These are phyloP conservation scores for Cryptococcus floricola DNA, from an alignment of 1,284 basidiomycete genomes.

Conservation along the genomic window DNA sequence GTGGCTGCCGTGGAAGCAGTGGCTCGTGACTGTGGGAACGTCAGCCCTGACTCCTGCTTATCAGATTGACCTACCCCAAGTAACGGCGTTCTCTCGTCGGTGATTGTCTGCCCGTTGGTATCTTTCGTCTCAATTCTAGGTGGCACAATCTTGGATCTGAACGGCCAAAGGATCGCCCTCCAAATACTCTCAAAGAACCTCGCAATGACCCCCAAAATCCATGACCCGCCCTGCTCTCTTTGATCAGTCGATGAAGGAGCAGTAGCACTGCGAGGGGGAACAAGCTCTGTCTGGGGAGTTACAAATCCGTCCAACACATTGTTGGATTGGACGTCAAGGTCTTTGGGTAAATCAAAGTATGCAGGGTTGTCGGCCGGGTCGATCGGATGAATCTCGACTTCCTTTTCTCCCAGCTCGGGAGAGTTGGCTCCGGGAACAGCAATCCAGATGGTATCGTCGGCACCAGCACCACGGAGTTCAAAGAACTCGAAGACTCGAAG, in stretches of 20 bases:
- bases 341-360: not conserved
- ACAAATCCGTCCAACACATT: not conserved
- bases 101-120: not conserved
- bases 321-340: not conserved
- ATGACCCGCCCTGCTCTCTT: constrained; percentile 1
- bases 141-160: constrained; percentile 1
- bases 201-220: constrained; percentile 10
- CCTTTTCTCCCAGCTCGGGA: constrained; percentile 11
- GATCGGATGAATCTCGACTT: constrained; percentile 1
- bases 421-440: constrained; percentile 5
- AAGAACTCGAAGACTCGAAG: constrained; percentile 7
- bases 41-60: not conserved
- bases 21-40: not conserved
- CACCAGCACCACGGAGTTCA: constrained; percentile 5
- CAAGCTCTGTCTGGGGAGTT: not conserved
- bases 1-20: constrained; percentile 13
- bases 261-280: not conserved
- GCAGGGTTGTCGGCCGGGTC: not conserved
- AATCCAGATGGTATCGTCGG: constrained; percentile 12
- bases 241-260: not conserved
- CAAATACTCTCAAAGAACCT: constrained; percentile 13
- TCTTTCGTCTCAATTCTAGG: not conserved
- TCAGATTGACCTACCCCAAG: not conserved
- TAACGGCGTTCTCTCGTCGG: constrained; percentile 15
- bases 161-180: constrained; percentile 9